These are phyloP conservation scores for Cucurbita ficifolia DNA, from an alignment of 306 rosid species.

Conservation along the genomic window DNA sequence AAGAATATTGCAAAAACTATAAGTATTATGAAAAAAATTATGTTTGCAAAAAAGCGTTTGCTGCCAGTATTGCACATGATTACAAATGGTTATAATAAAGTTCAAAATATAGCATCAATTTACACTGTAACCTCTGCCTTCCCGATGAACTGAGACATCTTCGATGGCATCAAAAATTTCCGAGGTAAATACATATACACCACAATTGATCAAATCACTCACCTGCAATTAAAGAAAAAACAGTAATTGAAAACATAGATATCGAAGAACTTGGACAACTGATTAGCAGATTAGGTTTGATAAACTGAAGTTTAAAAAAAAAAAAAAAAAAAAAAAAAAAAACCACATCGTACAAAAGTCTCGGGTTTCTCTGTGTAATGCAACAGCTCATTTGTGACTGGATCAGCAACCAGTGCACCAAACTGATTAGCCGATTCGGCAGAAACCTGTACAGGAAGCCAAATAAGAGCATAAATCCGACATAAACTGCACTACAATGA, in stretches of 20 bases:
- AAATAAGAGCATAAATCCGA: not conserved
- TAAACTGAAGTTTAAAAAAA: not conserved
- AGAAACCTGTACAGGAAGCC: conserved; percentile 52
- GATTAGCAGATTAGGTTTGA: not conserved
- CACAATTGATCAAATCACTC: conserved; percentile 78
- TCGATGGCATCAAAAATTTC: conserved; percentile 53
- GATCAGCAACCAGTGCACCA: conserved; percentile 97
- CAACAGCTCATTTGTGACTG: conserved; percentile 66
- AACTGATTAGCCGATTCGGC: conserved; percentile 76
- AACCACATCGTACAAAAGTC: conserved; percentile 28
- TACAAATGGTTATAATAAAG: not conserved
- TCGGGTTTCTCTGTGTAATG: conserved; percentile 98
- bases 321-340: not conserved
- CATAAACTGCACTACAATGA: not conserved
- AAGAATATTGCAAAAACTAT: not conserved
- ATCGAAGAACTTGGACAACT: not conserved
- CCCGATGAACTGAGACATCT: conserved; percentile 47
- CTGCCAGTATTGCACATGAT: not conserved
- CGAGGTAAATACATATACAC: conserved; percentile 68
- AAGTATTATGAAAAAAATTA: not conserved
- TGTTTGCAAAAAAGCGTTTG: not conserved
- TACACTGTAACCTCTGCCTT: conserved; percentile 48
- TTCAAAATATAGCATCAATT: not conserved
- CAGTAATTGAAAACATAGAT: conserved; percentile 5
- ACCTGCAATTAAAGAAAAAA: conserved; percentile 32